A percentile compares a stretch with the other conserved stretches of the same genome.
Conservation (phyloP, 352 stramenopile species). For the Phytopythium aichiense region DNA sequence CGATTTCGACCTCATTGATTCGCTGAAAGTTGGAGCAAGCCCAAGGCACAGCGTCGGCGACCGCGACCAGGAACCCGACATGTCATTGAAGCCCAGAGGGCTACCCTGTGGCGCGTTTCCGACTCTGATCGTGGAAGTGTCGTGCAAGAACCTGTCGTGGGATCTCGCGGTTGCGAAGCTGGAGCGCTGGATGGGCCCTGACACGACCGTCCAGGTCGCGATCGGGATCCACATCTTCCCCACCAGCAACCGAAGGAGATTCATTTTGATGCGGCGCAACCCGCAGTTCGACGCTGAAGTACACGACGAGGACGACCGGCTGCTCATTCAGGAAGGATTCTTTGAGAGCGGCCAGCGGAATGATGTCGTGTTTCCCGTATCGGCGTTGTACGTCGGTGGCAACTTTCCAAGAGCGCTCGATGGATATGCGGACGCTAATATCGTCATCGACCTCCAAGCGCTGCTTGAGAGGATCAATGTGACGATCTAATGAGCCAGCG, state of each 20-base stretch:
- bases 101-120: neutral
- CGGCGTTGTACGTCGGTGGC: too few species aligned
- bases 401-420: too few species aligned
- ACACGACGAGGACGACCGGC: too few species aligned
- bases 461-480: too few species aligned
- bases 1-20: neutral
- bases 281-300: neutral
- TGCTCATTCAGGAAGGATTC: too few species aligned
- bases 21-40: neutral
- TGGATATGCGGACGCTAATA: too few species aligned
- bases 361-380: too few species aligned
- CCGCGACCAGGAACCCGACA: neutral
- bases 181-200: too few species aligned
- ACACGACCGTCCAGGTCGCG: neutral
- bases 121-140: neutral
- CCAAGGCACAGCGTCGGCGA: neutral
- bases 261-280: neutral
- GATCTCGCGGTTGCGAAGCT: neutral
- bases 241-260: neutral
- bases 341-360: too few species aligned
- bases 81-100: neutral
- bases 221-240: neutral
- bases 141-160: neutral
- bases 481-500: too few species aligned
- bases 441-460: too few species aligned